Conservation (phyloP, 768 basidiomycete species). For the Leccinum variicolor region DNA sequence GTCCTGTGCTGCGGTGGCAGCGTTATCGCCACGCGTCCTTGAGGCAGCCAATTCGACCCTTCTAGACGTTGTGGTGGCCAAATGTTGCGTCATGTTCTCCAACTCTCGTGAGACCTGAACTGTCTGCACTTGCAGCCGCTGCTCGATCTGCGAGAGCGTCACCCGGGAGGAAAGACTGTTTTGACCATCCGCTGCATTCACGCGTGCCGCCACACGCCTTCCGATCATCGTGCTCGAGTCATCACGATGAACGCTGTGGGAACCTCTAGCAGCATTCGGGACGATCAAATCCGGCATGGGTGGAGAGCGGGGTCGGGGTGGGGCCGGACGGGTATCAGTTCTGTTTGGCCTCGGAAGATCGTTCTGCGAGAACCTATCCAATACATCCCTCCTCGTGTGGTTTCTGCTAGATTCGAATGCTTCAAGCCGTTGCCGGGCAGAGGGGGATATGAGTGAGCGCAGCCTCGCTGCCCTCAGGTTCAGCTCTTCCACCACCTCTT, state of each 20-base stretch:
- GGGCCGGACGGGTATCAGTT: conserved; percentile 12
- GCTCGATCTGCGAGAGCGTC: conserved; percentile 26
- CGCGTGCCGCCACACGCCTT: conserved; percentile 33
- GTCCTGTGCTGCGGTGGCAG: neutral
- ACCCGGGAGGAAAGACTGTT: conserved; percentile 16
- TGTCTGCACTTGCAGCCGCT: conserved; percentile 27
- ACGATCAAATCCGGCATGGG: conserved; percentile 29
- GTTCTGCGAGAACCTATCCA: conserved; percentile 22
- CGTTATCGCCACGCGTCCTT: conserved; percentile 4
- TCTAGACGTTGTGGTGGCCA: conserved; percentile 23
- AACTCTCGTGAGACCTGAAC: conserved; percentile 32
- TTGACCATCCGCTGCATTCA: conserved; percentile 18
- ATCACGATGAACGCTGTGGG: conserved; percentile 20
- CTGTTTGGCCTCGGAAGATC: conserved; percentile 14
- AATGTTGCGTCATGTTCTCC: conserved; percentile 29
- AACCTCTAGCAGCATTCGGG: conserved; percentile 15
- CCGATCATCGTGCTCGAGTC: conserved; percentile 34
- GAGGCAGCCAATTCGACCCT: conserved; percentile 20
- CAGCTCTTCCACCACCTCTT: conserved; percentile 24
- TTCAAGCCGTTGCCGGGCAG: conserved; percentile 32
- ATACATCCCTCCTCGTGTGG: conserved; percentile 11
- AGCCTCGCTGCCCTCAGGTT: conserved; percentile 28
- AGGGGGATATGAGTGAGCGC: conserved; percentile 28
- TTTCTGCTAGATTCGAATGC: conserved; percentile 25
- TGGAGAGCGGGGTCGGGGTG: conserved; percentile 25